Evolutionary conservation across 2,329 filamentous ascomycete species (phyloP).

Genomic region (Phaeosphaeriaceae sp.): DNA sequence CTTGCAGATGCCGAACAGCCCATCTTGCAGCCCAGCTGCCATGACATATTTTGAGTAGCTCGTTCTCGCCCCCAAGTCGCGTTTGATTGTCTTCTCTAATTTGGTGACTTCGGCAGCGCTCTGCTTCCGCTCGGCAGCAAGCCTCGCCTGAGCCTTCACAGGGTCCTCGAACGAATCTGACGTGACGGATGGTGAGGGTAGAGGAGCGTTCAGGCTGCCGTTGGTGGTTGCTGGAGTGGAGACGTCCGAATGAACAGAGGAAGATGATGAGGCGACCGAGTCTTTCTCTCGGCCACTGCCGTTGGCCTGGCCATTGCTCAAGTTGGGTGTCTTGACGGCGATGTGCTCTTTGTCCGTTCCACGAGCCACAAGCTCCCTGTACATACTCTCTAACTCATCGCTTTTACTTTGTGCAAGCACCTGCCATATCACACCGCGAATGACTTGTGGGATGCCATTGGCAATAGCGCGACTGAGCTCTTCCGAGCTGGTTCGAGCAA

Average conservation of each 20-base stretch:
- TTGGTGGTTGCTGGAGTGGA: constrained; percentile 68
- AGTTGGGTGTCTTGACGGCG: constrained; percentile 28
- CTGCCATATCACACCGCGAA: constrained; percentile 98
- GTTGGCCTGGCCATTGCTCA: constrained; percentile 56
- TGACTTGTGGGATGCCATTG: constrained; percentile 90
- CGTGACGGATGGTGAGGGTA: constrained; percentile 62
- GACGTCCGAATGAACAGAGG: constrained; percentile 80
- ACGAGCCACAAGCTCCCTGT: constrained; percentile 78
- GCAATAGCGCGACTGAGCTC: constrained; percentile 91
- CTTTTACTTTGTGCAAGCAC: constrained; percentile 95
- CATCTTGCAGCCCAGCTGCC: constrained; percentile 88
- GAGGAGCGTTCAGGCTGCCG: constrained; percentile 42
- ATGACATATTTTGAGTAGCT: constrained; percentile 97
- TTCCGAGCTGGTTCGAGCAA: constrained; percentile 85
- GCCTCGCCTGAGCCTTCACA: constrained; percentile 69
- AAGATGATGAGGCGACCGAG: constrained; percentile 76
- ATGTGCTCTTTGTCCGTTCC: constrained; percentile 77
- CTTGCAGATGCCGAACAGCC: constrained; percentile 94
- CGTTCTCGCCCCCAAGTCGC: constrained; percentile 89
- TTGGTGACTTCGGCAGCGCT: constrained; percentile 76
- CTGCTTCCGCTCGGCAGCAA: constrained; percentile 73
- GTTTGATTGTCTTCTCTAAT: constrained; percentile 89
- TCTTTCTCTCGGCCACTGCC: constrained; percentile 67
- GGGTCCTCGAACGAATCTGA: constrained; percentile 65
- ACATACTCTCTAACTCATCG: constrained; percentile 85